phyloP scores from a whole-genome alignment of 2,329 filamentous ascomycete genomes.

The Penicillium brevicompactum region DNA sequence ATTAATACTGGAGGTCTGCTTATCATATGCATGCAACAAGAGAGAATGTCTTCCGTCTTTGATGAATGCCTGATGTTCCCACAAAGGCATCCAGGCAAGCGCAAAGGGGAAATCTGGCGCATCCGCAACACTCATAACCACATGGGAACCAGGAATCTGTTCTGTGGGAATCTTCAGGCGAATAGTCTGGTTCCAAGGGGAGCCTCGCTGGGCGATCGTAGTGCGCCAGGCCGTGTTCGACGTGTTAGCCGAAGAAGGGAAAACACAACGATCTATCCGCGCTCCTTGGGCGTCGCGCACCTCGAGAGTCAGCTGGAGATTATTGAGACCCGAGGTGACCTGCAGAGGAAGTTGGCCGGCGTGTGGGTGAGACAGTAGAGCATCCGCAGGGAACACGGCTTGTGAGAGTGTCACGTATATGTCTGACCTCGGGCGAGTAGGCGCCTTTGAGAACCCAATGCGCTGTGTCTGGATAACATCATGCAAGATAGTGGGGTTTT shows the following conservation, averaged over 20 bases:
- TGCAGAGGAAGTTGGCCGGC: conserved; percentile 77
- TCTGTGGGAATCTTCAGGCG: conserved; percentile 75
- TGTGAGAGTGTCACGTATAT: conserved; percentile 89
- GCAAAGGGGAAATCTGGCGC: conserved; percentile 87
- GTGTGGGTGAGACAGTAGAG: conserved; percentile 68
- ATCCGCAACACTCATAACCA: conserved; percentile 88
- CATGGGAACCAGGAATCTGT: conserved; percentile 79
- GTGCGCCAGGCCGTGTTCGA: conserved; percentile 87
- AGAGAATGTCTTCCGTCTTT: conserved; percentile 80
- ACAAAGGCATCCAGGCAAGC: conserved; percentile 87
- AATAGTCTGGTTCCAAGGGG: conserved; percentile 86
- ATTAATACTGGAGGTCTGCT: conserved; percentile 74
- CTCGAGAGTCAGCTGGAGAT: conserved; percentile 86
- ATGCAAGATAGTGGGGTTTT: conserved; percentile 84
- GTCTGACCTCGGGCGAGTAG: conserved; percentile 84
- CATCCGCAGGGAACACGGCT: conserved; percentile 71
- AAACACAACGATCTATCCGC: conserved; percentile 85
- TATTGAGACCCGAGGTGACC: conserved; percentile 65
- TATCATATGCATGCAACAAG: conserved; percentile 87
- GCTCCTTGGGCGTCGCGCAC: conserved; percentile 78
- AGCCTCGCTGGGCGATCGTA: conserved; percentile 74
- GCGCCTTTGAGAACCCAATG: conserved; percentile 91
- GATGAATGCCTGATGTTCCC: conserved; percentile 88
- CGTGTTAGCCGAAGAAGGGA: conserved; percentile 76
- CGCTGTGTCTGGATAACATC: conserved; percentile 79